Conservation (phyloP, 225 moss, liverwort and hornwort species). For the Rhytidiadelphus loreus region DNA sequence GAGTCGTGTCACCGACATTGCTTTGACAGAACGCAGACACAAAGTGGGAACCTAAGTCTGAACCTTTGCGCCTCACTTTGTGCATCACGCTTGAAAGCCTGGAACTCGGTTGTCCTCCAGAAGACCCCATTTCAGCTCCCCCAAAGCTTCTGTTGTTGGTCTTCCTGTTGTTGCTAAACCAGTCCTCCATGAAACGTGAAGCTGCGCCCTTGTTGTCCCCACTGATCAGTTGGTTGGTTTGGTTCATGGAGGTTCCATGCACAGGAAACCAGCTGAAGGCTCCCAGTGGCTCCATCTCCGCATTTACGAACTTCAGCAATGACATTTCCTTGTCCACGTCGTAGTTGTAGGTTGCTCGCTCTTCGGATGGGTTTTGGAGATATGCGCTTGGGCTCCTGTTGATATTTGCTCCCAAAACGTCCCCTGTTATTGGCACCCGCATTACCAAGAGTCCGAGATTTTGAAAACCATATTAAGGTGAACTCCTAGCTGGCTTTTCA, state of each 20-base stretch:
- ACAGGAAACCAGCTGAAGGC: constrained; percentile 88
- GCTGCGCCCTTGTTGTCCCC: constrained; percentile 89
- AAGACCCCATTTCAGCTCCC: constrained; percentile 1
- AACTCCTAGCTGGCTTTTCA: background rate
- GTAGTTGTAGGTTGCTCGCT: constrained; percentile 48
- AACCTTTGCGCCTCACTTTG: constrained; percentile 49
- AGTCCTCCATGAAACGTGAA: constrained; percentile 83
- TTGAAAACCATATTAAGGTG: background rate
- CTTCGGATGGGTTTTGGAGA: constrained; percentile 55
- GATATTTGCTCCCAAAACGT: constrained; percentile 58
- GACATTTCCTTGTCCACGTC: constrained; percentile 77
- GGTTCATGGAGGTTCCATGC: constrained; percentile 80
- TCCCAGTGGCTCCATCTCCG: constrained; percentile 62
- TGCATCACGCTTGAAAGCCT: constrained; percentile 44
- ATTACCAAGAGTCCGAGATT: background rate
- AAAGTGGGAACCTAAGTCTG: constrained; percentile 38
- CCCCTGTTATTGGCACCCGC: background rate
- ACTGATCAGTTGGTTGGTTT: constrained; percentile 66
- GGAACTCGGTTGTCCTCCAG: constrained; percentile 44
- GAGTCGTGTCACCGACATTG: constrained; percentile 44
- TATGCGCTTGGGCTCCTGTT: constrained; percentile 85
- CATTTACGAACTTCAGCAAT: constrained; percentile 56
- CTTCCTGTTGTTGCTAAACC: constrained; percentile 11
- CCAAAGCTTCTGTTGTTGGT: background rate
- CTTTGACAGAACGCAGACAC: constrained; percentile 60